These are phyloP conservation scores for Monilinia fructigena DNA, from an alignment of 2,329 filamentous ascomycete species.

Conservation along the genomic window DNA sequence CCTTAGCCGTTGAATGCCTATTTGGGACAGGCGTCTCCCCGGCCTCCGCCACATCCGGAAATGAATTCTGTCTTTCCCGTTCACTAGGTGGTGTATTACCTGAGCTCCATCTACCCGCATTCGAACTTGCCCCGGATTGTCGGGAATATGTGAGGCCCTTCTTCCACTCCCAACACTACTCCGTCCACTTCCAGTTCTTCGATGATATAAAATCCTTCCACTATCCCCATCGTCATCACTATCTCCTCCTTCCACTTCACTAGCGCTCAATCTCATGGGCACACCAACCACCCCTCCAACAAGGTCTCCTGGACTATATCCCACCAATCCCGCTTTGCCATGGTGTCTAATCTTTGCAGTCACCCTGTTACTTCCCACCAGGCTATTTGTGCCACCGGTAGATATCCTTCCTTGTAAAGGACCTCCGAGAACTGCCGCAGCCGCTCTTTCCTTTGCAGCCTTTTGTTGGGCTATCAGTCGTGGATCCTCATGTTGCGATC, in stretches of 20 bases:
- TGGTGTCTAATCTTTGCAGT: conserved; percentile 87
- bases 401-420: conserved; percentile 41
- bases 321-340: conserved; percentile 71
- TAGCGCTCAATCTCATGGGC: conserved; percentile 88
- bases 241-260: conserved; percentile 86
- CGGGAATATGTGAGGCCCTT: conserved; percentile 44
- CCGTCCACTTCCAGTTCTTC: conserved; percentile 70
- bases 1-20: conserved; percentile 25
- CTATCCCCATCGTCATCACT: conserved; percentile 69
- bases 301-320: conserved; percentile 73
- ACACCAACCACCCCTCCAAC: conserved; percentile 72
- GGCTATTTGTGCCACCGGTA: conserved; percentile 41
- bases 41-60: conserved; percentile 33
- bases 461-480: conserved; percentile 78
- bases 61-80: conserved; percentile 33
- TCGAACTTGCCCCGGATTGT: conserved; percentile 41
- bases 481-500: conserved; percentile 88
- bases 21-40: conserved; percentile 36
- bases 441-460: conserved; percentile 82
- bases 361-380: conserved; percentile 53
- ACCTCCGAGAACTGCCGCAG: conserved; percentile 75
- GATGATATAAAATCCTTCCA: conserved; percentile 53
- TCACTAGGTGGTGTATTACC: conserved; percentile 47
- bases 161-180: conserved; percentile 53
- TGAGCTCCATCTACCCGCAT: conserved; percentile 43